phyloP scores from a whole-genome alignment of 805 yeast species.

The Candida koratica region DNA sequence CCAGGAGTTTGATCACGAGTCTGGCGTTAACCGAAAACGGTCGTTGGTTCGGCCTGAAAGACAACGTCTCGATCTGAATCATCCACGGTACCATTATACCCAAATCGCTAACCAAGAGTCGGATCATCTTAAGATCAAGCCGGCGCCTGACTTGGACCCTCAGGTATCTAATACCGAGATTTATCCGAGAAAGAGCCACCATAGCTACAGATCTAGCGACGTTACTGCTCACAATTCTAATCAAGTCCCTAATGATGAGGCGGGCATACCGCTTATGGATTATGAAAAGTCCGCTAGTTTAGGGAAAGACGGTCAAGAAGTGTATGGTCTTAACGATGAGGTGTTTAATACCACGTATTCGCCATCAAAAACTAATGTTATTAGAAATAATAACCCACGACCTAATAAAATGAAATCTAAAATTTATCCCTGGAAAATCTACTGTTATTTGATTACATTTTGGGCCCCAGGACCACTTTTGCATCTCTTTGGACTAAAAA shows the following conservation, averaged over 20 bases:
- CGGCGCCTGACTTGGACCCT: constrained; percentile 55
- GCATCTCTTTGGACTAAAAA: constrained; percentile 68
- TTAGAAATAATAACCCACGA: constrained; percentile 19
- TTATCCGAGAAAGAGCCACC: constrained; percentile 13
- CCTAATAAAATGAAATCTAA: constrained; percentile 21
- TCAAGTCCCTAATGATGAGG: constrained; percentile 20
- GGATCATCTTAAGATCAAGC: constrained; percentile 58
- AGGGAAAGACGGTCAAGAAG: constrained; percentile 42
- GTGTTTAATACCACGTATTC: constrained; percentile 18
- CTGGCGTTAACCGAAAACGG: constrained; percentile 48
- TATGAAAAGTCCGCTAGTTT: constrained; percentile 17
- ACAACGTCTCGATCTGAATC: constrained; percentile 56
- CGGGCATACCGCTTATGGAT: constrained; percentile 44
- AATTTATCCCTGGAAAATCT: constrained; percentile 67
- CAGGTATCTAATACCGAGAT: constrained; percentile 15
- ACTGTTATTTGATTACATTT: constrained; percentile 77
- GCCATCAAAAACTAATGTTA: constrained; percentile 22
- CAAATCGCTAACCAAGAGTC: constrained; percentile 67
- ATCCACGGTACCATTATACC: constrained; percentile 75
- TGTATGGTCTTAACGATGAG: constrained; percentile 63
- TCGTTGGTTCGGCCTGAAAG: constrained; percentile 87
- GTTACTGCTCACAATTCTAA: background rate
- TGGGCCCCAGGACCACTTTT: constrained; percentile 86
- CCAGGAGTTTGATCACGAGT: constrained; percentile 41
- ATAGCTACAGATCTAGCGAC: constrained; percentile 10